These are phyloP conservation scores for Candida albicans DNA, from an alignment of 1,139 yeast genomes.

Conservation along the genomic window DNA sequence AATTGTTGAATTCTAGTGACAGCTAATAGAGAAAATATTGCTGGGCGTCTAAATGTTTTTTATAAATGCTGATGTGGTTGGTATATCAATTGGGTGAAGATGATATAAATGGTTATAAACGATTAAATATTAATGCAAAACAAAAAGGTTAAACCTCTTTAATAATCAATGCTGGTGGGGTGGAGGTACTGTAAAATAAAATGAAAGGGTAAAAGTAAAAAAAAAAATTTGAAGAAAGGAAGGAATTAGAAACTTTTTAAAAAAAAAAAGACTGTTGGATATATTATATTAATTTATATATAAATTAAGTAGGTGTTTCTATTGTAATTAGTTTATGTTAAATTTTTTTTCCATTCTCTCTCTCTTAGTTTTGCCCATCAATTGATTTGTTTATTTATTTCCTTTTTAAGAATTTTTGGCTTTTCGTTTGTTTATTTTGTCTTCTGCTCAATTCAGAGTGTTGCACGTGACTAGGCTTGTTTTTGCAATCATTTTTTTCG, in stretches of 20 bases:
- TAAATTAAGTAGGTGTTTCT: background rate
- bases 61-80: too few relatives aligned
- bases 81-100: too few relatives aligned
- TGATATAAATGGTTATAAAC: too few relatives aligned
- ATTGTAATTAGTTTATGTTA: background rate
- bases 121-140: too few relatives aligned
- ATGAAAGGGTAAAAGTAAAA: too few relatives aligned
- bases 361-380: background rate
- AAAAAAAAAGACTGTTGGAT: too few relatives aligned
- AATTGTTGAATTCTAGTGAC: background rate
- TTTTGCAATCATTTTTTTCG: background rate
- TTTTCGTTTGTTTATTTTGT: conserved; percentile 10
- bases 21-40: background rate
- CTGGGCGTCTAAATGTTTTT: background rate
- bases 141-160: too few relatives aligned
- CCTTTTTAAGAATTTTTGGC: conserved; percentile 10
- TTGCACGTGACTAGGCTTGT: conserved; percentile 12
- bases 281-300: too few relatives aligned
- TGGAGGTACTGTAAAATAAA: too few relatives aligned
- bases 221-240: too few relatives aligned
- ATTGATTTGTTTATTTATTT: conserved; percentile 12
- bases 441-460: conserved; percentile 8
- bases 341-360: background rate
- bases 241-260: too few relatives aligned
- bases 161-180: too few relatives aligned